Conservation (phyloP, 176 grass and related monocot genomes). For the barley (Hordeum vulgare) region DNA sequence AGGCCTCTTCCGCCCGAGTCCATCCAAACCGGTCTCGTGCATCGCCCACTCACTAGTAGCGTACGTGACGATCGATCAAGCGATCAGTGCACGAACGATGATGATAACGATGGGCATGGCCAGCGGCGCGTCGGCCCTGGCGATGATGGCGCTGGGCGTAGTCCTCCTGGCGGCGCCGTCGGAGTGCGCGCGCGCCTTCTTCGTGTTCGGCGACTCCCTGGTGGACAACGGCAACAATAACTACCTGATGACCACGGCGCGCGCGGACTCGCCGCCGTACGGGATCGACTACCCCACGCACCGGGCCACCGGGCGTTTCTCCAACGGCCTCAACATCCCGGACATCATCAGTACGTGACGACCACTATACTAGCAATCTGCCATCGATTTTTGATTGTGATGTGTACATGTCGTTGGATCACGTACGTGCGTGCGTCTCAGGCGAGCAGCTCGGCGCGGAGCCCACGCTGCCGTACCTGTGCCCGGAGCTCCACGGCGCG, state of each 20-base stretch:
- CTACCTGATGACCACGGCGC: conserved; percentile 66
- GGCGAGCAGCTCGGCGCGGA: conserved; percentile 81
- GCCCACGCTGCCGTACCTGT: conserved; percentile 70
- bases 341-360: conserved; percentile 72
- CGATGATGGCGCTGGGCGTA: not conserved
- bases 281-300: conserved; percentile 81
- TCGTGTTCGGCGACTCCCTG: conserved; percentile 91
- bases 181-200: conserved; percentile 70
- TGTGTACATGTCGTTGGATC: not conserved
- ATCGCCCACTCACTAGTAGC: too few relatives aligned
- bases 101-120: not conserved
- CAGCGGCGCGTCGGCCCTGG: not conserved
- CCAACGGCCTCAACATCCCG: conserved; percentile 87
- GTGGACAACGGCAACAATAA: conserved; percentile 99
- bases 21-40: not conserved
- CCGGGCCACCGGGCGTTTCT: conserved; percentile 73
- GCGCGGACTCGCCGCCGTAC: conserved; percentile 77
- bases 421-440: not conserved
- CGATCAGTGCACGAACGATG: not conserved
- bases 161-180: not conserved
- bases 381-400: not conserved
- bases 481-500: conserved; percentile 53
- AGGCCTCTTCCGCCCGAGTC: not conserved
- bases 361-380: not conserved
- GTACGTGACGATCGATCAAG: not conserved